Evolutionary conservation across 768 basidiomycete genomes (phyloP), one percentile per base, ranked within the genome.

Genomic region (Mrakia frigida): DNA sequence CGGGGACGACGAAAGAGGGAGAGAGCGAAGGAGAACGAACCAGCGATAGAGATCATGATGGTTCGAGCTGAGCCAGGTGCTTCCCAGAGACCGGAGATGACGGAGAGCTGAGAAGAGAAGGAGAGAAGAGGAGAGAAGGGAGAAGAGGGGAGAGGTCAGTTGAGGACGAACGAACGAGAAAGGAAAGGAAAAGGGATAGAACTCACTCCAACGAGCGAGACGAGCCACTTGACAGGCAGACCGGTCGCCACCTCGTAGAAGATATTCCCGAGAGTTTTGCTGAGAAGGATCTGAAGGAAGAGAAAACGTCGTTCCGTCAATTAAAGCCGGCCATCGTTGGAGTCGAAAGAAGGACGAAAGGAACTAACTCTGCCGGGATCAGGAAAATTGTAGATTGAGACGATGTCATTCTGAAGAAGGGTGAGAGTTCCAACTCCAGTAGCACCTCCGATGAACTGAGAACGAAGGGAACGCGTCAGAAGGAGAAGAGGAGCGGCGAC

Each of bases 181-280:
- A 0, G 4, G 21, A 31, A 21, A 56, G 7, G 39, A 2, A 53
- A 31, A 25, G 28, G 18, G 31, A 6, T 23, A 21, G 21, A 18
- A 35, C 71, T 74, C n/a, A 74, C 60, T 28, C 73, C 72, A 39
- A 77, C 52, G 31, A 70, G 39, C 16, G 72, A 74, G 46, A 77
- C 76, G 37, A 70, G 18, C 73, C 72, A 78, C 37, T 78, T 78
- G 21, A 74, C 28, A n/a, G 77, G 77, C 50, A 78, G 50, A 3
- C 73, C 77, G 1, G 77, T 78, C 4, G 71, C 77, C 1, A 52
- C 77, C 46, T 78, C 77, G 43, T 69, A 78, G 65, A 78, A 68
- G 56, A 73, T 74, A 21, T 74, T 63, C 18, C 53, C 43, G 56
- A 74, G 21, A 3, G 68, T 53, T 21, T 74, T 74, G 18, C 52